phyloP scores from a whole-genome alignment of 2,329 filamentous ascomycete species.

The Cercospora berteroae region DNA sequence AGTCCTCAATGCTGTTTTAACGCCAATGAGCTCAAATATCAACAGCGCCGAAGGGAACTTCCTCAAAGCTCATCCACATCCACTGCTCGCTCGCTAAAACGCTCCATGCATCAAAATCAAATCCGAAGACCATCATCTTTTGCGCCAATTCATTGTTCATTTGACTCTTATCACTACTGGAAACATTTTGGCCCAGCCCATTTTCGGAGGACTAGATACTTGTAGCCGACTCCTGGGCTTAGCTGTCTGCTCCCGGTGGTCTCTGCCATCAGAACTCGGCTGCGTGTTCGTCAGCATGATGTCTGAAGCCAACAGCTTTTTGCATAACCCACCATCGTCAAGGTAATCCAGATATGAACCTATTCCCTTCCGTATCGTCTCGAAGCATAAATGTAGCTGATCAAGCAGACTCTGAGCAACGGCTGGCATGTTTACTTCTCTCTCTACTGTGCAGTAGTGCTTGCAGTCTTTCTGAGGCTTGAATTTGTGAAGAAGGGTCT shows the following conservation, averaged over 20 bases:
- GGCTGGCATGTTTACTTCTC: constrained; percentile 2
- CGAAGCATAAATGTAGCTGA: not conserved
- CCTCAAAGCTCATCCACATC: not conserved
- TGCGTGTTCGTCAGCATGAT: not conserved
- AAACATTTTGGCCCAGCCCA: not conserved
- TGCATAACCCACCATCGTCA: not conserved
- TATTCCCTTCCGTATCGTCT: constrained; percentile 1
- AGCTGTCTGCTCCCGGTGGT: not conserved
- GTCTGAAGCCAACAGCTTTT: not conserved
- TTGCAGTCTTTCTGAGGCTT: not conserved
- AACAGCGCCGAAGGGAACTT: not conserved
- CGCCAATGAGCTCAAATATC: not conserved
- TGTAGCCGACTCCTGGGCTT: not conserved
- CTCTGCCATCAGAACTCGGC: not conserved
- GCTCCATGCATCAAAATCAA: not conserved
- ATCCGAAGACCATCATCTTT: not conserved
- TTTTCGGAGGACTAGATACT: not conserved
- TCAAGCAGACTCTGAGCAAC: constrained; percentile 5
- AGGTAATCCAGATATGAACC: not conserved
- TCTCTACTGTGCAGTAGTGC: not conserved
- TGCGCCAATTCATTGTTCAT: not conserved
- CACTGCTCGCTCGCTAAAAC: not conserved
- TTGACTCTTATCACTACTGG: not conserved
- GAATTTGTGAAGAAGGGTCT: not conserved
- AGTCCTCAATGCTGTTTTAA: not conserved